These are phyloP conservation scores for Verticillium alfalfae DNA, from an alignment of 2,329 filamentous ascomycete genomes.

Conservation along the genomic window DNA sequence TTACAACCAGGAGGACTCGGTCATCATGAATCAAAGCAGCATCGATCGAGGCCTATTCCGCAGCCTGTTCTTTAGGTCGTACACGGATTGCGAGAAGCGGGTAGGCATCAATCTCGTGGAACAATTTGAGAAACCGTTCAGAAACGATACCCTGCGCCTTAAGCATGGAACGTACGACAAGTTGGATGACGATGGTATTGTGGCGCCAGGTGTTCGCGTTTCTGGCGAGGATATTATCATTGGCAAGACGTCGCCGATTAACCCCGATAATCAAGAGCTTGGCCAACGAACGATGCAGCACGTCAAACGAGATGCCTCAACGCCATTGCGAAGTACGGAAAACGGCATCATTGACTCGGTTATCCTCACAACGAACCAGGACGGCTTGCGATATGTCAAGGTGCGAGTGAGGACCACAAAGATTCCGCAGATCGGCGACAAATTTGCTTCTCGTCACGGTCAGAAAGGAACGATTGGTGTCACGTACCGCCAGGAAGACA, in stretches of 20 bases:
- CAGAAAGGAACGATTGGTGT: conserved; percentile 99
- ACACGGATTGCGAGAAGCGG: conserved; percentile 94
- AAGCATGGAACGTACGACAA: conserved; percentile 98
- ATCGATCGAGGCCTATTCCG: conserved; percentile 97
- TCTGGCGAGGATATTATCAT: conserved; percentile 99
- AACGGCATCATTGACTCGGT: conserved; percentile 96
- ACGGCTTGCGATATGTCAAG: conserved; percentile 94
- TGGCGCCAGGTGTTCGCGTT: conserved; percentile 88
- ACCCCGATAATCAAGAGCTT: conserved; percentile 86
- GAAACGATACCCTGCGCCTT: conserved; percentile 80
- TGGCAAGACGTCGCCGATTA: conserved; percentile 93
- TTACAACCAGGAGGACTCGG: conserved; percentile 99
- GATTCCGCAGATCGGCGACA: conserved; percentile 97
- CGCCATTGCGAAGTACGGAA: conserved; percentile 88
- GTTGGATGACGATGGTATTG: conserved; percentile 91
- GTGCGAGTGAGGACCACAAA: conserved; percentile 97
- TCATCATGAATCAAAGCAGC: conserved; percentile 99
- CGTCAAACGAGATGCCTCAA: conserved; percentile 92
- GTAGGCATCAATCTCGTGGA: conserved; percentile 92
- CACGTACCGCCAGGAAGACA: conserved; percentile 94
- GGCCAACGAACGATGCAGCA: conserved; percentile 87
- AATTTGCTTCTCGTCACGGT: conserved; percentile 97
- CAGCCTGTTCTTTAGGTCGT: conserved; percentile 95
- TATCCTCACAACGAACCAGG: conserved; percentile 87
- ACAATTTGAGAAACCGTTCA: conserved; percentile 90